phyloP scores from a whole-genome alignment of 768 basidiomycete species.

The Rhodotorula kratochvilovae region DNA sequence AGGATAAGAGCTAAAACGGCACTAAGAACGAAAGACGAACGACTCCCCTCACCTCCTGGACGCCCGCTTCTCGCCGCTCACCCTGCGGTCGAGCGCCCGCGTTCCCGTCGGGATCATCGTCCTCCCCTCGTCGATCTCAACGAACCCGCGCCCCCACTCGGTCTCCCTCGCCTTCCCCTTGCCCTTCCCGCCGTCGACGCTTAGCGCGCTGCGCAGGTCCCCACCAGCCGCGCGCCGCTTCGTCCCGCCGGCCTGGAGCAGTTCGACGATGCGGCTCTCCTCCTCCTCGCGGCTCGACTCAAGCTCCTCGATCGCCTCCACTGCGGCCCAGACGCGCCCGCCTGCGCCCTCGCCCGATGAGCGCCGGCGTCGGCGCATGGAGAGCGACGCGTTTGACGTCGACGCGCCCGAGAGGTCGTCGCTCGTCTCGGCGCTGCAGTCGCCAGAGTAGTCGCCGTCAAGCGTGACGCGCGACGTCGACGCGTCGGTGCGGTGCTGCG shows the following conservation, averaged over 20 bases:
- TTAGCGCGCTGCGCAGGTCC: slow-evolving; percentile 9
- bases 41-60: neutral
- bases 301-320: slow-evolving; percentile 32
- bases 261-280: slow-evolving; percentile 27
- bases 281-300: slow-evolving; percentile 34
- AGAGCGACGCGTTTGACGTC: neutral
- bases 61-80: slow-evolving; percentile 10
- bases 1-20: too few relatives aligned
- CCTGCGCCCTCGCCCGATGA: neutral
- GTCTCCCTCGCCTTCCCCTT: neutral
- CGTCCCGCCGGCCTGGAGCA: slow-evolving; percentile 7
- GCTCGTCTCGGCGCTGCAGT: neutral
- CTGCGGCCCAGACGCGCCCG: slow-evolving; percentile 17
- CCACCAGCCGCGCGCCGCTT: slow-evolving; percentile 16
- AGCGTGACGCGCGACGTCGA: neutral
- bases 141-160: neutral
- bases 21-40: slow-evolving; percentile 19
- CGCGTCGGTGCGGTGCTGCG: neutral
- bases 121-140: slow-evolving; percentile 11
- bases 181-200: neutral
- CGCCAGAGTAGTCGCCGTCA: neutral
- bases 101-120: slow-evolving; percentile 4
- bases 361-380: neutral
- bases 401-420: neutral
- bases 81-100: slow-evolving; percentile 22